Conservation (phyloP, 768 basidiomycete genomes). For the Mycena floridula region DNA sequence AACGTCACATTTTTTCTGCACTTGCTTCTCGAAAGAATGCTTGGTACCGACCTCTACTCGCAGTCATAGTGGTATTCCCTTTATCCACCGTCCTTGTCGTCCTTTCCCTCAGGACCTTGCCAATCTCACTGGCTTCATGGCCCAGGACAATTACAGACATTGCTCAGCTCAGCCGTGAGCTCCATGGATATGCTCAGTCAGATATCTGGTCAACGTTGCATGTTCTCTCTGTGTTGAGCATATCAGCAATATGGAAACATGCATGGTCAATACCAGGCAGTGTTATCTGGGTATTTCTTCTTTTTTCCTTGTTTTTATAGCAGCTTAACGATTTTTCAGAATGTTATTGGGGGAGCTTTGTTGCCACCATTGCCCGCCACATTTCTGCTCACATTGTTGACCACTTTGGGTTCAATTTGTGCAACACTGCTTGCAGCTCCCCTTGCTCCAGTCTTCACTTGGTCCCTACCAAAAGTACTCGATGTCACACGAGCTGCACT, state of each 20-base stretch:
- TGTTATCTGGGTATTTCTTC: constrained; percentile 72
- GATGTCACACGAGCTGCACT: constrained; percentile 80
- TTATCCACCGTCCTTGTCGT: constrained; percentile 56
- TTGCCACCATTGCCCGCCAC: constrained; percentile 82
- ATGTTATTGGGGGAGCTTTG: constrained; percentile 83
- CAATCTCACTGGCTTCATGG: constrained; percentile 64
- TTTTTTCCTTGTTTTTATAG: constrained; percentile 7
- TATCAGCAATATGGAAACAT: constrained; percentile 91
- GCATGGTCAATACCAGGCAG: constrained; percentile 96
- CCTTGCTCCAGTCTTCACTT: constrained; percentile 76
- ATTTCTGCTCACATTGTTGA: constrained; percentile 74
- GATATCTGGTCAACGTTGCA: constrained; percentile 61
- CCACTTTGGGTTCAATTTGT: constrained; percentile 79
- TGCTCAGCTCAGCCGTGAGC: constrained; percentile 66
- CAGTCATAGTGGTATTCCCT: constrained; percentile 61
- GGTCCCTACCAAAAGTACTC: constrained; percentile 78
- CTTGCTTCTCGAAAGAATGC: too few species aligned
- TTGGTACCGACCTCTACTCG: too few species aligned
- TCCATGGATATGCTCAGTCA: constrained; percentile 74
- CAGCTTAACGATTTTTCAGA: constrained; percentile 38
- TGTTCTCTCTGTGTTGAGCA: constrained; percentile 75
- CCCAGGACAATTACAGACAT: constrained; percentile 72
- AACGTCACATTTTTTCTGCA: too few species aligned
- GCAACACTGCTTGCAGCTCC: constrained; percentile 80
- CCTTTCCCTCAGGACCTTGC: constrained; percentile 44